phyloP scores from a whole-genome alignment of 768 basidiomycete genomes.

The Tulasnella sp. region DNA sequence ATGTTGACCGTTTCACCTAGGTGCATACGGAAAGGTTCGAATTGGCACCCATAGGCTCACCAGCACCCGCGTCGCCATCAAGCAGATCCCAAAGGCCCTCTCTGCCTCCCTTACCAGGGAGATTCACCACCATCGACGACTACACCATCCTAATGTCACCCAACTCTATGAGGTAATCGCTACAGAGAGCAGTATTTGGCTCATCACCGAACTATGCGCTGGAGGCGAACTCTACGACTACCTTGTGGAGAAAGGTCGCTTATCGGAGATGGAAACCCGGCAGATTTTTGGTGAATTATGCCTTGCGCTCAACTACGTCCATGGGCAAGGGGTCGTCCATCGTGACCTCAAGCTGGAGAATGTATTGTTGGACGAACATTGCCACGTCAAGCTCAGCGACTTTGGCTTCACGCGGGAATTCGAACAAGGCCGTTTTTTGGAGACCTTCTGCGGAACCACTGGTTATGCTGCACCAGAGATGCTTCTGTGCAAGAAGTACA shows the following conservation, averaged over 20 bases:
- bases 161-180: constrained; percentile 98
- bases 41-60: constrained; percentile 90
- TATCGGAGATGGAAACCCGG: constrained; percentile 72
- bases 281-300: constrained; percentile 92
- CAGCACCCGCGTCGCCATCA: constrained; percentile 85
- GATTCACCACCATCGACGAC: constrained; percentile 94
- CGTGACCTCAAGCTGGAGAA: constrained; percentile 96
- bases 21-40: constrained; percentile 91
- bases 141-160: constrained; percentile 91
- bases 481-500: constrained; percentile 74
- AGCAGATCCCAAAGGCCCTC: constrained; percentile 92
- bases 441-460: constrained; percentile 92
- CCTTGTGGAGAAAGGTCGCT: constrained; percentile 83
- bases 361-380: constrained; percentile 78
- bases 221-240: constrained; percentile 99
- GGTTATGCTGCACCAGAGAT: constrained; percentile 87
- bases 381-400: constrained; percentile 86
- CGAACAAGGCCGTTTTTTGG: constrained; percentile 62
- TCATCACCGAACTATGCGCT: constrained; percentile 90
- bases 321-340: constrained; percentile 87
- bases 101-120: constrained; percentile 87
- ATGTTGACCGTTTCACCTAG: constrained; percentile 30
- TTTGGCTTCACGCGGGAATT: constrained; percentile 93
- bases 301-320: constrained; percentile 85
- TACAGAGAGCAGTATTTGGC: constrained; percentile 91